Evolutionary conservation across 2,329 filamentous ascomycete species (phyloP), one percentile per base, ranked within the genome.

Genomic region (Rhinocladiella mackenziei): DNA sequence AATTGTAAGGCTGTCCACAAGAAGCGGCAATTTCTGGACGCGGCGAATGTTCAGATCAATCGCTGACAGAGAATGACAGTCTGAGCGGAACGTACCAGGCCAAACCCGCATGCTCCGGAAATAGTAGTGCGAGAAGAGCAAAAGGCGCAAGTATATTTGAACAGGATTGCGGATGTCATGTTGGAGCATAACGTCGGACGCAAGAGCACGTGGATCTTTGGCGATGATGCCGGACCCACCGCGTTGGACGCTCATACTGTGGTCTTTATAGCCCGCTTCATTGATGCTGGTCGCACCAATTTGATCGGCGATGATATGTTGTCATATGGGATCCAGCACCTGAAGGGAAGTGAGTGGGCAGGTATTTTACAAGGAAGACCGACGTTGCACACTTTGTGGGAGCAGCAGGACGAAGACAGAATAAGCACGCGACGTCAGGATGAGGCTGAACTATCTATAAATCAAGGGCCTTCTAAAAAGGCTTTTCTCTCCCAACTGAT

Each of bases 181-280:
- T 22, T 35, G 19, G 22, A 6, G n/a, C 26, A 39, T 15, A 23
- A 25, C 5, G 7, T 22, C 4, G 25, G 25, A 13, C 14, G 7
- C 13, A 13, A 39, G 5, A 17, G 20, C 9, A 39, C 13, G 1
- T 49, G 46, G 46, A 33, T 49, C 11, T 45, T 45, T 13, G 40
- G 46, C 35, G 19, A 19, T 23, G 8, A 38, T 5, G 23, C 25
- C 18, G 43, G 36, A 9, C 46, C 46, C 8, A 49, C 46, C 4
- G 46, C 46, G 8, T 25, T 49, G 20, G 46, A 49, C 13, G 41
- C 45, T 0, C 46, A 49, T n/a, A 40, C 31, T 14, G 32, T 49
- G 2, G 32, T 39, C 6, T 49, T 49, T 15, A 29, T 45, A 15
- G 46, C 46, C 11, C 25, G 46, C n/a, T 19, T 49, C 14, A 35